Evolutionary conservation across 768 basidiomycete species (phyloP).

Genomic region (Crucibulum laeve): DNA sequence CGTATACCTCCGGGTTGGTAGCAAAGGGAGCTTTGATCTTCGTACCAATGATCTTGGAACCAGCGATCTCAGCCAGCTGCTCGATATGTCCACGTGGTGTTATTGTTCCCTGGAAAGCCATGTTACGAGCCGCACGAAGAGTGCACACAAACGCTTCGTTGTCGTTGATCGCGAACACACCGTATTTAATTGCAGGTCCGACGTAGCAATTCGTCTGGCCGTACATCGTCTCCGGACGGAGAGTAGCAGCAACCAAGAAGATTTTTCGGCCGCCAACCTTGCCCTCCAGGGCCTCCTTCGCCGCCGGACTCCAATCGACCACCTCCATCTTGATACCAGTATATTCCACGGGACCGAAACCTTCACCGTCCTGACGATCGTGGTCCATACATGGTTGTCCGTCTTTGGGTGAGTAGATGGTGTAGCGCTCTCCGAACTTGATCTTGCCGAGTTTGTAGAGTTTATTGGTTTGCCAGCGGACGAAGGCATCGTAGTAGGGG

Average conservation of each 20-base stretch:
- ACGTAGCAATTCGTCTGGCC: conserved; percentile 99
- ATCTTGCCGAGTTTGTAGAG: conserved; percentile 84
- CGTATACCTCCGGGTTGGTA: conserved; percentile 82
- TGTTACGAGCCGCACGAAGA: conserved; percentile 89
- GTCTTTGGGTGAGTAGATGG: conserved; percentile 97
- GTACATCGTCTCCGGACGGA: conserved; percentile 98
- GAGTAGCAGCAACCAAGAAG: conserved; percentile 91
- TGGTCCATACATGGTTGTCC: conserved; percentile 99
- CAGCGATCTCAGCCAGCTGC: conserved; percentile 75
- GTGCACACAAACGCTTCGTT: conserved; percentile 88
- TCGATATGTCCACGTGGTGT: conserved; percentile 66
- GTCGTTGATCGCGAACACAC: conserved; percentile 84
- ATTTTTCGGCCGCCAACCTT: conserved; percentile 79
- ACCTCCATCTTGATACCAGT: conserved; percentile 95
- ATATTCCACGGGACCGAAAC: conserved; percentile 93
- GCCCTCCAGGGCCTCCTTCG: conserved; percentile 56
- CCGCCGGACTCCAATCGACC: conserved; percentile 71
- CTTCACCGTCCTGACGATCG: conserved; percentile 94
- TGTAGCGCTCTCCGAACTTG: conserved; percentile 98
- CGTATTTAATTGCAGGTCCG: conserved; percentile 86
- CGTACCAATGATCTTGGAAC: conserved; percentile 78
- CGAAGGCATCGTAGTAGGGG: conserved; percentile 96
- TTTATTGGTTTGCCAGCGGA: conserved; percentile 98
- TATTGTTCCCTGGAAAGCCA: conserved; percentile 91
- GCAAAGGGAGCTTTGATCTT: conserved; percentile 86